Conservation (phyloP, 805 yeast genomes). For the Candida easanensis region DNA sequence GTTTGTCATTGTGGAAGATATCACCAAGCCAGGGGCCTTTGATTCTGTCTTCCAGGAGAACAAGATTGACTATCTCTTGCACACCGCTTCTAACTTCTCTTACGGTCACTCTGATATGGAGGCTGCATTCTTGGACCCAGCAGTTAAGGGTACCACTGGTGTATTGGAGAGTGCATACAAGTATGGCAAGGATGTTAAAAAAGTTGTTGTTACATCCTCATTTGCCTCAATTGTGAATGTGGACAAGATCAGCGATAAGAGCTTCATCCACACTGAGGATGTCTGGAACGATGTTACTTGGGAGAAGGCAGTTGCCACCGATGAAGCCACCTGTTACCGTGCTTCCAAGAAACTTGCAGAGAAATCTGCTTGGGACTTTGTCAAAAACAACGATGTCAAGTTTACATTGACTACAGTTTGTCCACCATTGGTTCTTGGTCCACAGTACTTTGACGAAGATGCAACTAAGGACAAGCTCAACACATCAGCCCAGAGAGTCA, state of each 20-base stretch:
- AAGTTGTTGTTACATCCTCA: slow-evolving; percentile 56
- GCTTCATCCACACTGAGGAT: slow-evolving; percentile 30
- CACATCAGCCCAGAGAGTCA: slow-evolving; percentile 38
- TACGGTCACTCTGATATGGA: slow-evolving; percentile 38
- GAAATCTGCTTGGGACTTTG: slow-evolving; percentile 54
- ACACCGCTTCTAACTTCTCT: slow-evolving; percentile 55
- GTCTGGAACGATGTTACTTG: slow-evolving; percentile 34
- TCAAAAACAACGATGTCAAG: slow-evolving; percentile 30
- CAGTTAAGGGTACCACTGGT: slow-evolving; percentile 52
- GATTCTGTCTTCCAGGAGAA: slow-evolving; percentile 39
- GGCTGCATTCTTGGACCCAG: slow-evolving; percentile 51
- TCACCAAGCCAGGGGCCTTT: slow-evolving; percentile 40
- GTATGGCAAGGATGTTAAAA: slow-evolving; percentile 36
- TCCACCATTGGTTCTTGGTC: slow-evolving; percentile 57
- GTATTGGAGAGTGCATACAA: slow-evolving; percentile 34
- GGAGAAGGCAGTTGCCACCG: slow-evolving; percentile 7
- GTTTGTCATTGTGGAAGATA: slow-evolving; percentile 39
- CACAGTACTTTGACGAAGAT: slow-evolving; percentile 47
- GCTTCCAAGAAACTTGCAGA: slow-evolving; percentile 64
- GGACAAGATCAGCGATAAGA: slow-evolving; percentile 12
- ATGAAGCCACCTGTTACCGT: slow-evolving; percentile 39
- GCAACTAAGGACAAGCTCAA: slow-evolving; percentile 36
- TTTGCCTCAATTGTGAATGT: slow-evolving; percentile 43
- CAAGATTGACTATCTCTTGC: slow-evolving; percentile 50
- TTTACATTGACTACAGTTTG: slow-evolving; percentile 44